phyloP scores from a whole-genome alignment of 495 filamentous ascomycete species.

The Xylaria longipes region DNA sequence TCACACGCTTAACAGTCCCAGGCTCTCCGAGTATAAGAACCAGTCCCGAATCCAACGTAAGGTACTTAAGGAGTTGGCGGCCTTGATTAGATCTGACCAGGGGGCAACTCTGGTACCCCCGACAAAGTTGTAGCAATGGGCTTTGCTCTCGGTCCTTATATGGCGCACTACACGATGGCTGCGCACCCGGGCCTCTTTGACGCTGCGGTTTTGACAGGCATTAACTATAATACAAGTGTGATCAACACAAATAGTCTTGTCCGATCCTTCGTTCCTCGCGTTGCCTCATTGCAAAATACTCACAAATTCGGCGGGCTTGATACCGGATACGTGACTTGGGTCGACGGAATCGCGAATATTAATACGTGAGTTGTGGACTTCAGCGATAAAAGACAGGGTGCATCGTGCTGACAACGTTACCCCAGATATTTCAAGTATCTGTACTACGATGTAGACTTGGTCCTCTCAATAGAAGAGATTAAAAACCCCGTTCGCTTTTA shows the following conservation, averaged over 20 bases:
- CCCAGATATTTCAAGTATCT: not conserved
- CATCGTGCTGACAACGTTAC: not conserved
- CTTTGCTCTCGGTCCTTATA: not conserved
- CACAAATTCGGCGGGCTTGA: not conserved
- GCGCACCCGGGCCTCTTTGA: not conserved
- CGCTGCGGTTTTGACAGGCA: not conserved
- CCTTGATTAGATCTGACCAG: not conserved
- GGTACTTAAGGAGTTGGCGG: not conserved
- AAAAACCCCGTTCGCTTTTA: not conserved
- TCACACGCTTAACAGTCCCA: not conserved
- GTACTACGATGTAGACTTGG: not conserved
- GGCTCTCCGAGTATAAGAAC: not conserved
- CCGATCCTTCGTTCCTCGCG: not conserved
- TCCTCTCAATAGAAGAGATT: not conserved
- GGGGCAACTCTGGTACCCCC: not conserved
- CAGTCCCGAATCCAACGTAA: not conserved
- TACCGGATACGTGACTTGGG: not conserved
- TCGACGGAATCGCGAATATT: not conserved
- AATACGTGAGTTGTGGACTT: not conserved
- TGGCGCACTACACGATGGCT: not conserved
- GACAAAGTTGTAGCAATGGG: not conserved
- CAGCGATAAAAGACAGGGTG: not conserved
- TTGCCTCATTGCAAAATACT: constrained; percentile 1
- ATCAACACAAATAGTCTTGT: not conserved
- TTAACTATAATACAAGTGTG: not conserved